A percentile compares a stretch with the other conserved stretches of the same genome.
These are phyloP conservation scores for Halenospora varia DNA, from an alignment of 495 filamentous ascomycete genomes.

Conservation along the genomic window DNA sequence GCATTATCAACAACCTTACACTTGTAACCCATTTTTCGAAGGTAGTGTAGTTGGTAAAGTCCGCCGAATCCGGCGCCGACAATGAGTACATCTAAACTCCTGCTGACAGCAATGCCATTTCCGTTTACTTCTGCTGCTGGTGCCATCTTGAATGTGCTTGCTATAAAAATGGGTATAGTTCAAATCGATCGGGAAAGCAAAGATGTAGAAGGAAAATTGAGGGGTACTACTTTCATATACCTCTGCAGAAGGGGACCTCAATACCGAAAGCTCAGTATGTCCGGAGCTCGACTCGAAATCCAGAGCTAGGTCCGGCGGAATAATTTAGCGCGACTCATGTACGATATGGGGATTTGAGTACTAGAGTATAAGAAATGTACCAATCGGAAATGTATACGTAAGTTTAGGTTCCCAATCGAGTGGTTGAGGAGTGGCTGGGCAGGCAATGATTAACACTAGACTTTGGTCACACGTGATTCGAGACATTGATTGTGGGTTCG, in stretches of 20 bases:
- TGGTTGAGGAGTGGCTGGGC: not conserved
- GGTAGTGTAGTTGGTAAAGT: slow-evolving; percentile 35
- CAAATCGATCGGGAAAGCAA: slow-evolving; percentile 6
- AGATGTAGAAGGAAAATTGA: not conserved
- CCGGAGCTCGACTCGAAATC: no score
- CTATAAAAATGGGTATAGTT: not conserved
- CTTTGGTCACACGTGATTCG: not conserved
- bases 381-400: not conserved
- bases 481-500: not conserved
- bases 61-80: slow-evolving; percentile 51
- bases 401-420: not conserved
- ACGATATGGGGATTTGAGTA: not conserved
- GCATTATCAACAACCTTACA: slow-evolving; percentile 43
- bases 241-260: not conserved
- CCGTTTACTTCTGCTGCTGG: not conserved
- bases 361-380: not conserved
- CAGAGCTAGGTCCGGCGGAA: not conserved
- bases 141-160: not conserved
- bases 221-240: not conserved
- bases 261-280: not conserved
- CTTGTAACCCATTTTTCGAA: slow-evolving; percentile 39
- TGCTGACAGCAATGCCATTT: slow-evolving; percentile 5
- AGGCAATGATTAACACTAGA: not conserved
- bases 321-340: not conserved
- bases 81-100: slow-evolving; percentile 30